phyloP scores from a whole-genome alignment of 192 early-diverging fungal genomes.

The Coemansia sp. region DNA sequence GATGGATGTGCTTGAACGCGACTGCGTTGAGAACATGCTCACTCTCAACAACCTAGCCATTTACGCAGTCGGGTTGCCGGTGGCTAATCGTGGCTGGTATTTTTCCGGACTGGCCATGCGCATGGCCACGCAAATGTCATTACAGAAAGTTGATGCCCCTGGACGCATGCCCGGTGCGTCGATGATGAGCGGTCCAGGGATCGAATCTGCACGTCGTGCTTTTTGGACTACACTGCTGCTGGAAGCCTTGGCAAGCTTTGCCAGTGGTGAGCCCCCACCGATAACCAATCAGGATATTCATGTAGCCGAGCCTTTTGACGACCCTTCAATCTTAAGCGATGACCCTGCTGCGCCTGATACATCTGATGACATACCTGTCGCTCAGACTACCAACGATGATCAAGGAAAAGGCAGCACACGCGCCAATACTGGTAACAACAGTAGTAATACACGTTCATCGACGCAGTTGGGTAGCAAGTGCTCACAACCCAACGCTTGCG shows the following conservation, averaged over 20 bases:
- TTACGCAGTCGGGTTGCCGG: constrained; percentile 50
- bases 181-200: constrained; percentile 53
- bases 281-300: constrained; percentile 53
- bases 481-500: constrained; percentile 23
- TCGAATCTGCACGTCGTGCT: constrained; percentile 49
- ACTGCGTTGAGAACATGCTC: constrained; percentile 52
- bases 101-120: constrained; percentile 54
- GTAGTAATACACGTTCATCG: neutral
- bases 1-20: constrained; percentile 53
- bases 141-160: constrained; percentile 52
- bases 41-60: constrained; percentile 53
- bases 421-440: neutral
- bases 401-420: neutral
- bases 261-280: constrained; percentile 53
- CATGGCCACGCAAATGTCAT: constrained; percentile 56
- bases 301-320: constrained; percentile 51
- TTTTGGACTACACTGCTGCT: constrained; percentile 55
- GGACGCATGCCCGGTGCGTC: constrained; percentile 51
- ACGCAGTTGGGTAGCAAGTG: neutral
- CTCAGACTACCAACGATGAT: neutral
- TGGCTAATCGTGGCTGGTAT: constrained; percentile 54
- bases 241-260: constrained; percentile 54
- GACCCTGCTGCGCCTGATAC: neutral
- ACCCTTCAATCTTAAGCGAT: constrained; percentile 23
- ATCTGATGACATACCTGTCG: neutral